Evolutionary conservation across 2,329 filamentous ascomycete genomes (phyloP).

Genomic region (Hypoxylon sp.): DNA sequence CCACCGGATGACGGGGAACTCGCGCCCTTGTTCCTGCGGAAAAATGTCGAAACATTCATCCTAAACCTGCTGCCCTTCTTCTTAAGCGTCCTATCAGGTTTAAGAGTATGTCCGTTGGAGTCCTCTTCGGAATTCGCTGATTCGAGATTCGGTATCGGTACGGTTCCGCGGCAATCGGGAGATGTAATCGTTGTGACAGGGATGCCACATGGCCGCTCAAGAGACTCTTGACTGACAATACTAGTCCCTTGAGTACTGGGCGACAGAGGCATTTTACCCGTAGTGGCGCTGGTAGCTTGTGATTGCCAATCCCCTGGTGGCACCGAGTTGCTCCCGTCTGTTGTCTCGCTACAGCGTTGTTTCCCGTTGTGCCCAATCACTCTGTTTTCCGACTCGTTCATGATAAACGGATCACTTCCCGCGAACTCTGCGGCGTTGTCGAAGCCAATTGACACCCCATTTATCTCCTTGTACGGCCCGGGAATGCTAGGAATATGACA

Average conservation of each 20-base stretch:
- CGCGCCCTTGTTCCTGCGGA: slow-evolving; percentile 67
- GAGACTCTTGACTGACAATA: slow-evolving; percentile 73
- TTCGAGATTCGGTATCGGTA: slow-evolving; percentile 49
- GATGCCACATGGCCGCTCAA: slow-evolving; percentile 65
- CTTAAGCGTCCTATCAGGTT: slow-evolving; percentile 67
- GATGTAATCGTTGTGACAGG: slow-evolving; percentile 60
- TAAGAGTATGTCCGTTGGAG: slow-evolving; percentile 62
- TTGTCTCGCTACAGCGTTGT: slow-evolving; percentile 73
- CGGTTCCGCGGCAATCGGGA: slow-evolving; percentile 55
- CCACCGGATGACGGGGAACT: slow-evolving; percentile 54
- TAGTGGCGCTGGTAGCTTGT: slow-evolving; percentile 74
- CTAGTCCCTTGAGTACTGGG: slow-evolving; percentile 77
- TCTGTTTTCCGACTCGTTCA: slow-evolving; percentile 57
- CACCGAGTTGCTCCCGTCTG: slow-evolving; percentile 71
- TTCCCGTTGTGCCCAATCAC: slow-evolving; percentile 58
- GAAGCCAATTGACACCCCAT: slow-evolving; percentile 62
- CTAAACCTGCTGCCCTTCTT: slow-evolving; percentile 76
- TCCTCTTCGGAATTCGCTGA: slow-evolving; percentile 57
- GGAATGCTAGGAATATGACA: slow-evolving; percentile 55
- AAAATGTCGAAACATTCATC: slow-evolving; percentile 73
- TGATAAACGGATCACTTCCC: slow-evolving; percentile 65
- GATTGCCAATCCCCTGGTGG: slow-evolving; percentile 73
- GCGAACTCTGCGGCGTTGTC: slow-evolving; percentile 65
- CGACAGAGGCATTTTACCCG: slow-evolving; percentile 74
- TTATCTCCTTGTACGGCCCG: slow-evolving; percentile 60